Conservation (phyloP, 2,329 filamentous ascomycete genomes). For the Verticillium albo-atrum region DNA sequence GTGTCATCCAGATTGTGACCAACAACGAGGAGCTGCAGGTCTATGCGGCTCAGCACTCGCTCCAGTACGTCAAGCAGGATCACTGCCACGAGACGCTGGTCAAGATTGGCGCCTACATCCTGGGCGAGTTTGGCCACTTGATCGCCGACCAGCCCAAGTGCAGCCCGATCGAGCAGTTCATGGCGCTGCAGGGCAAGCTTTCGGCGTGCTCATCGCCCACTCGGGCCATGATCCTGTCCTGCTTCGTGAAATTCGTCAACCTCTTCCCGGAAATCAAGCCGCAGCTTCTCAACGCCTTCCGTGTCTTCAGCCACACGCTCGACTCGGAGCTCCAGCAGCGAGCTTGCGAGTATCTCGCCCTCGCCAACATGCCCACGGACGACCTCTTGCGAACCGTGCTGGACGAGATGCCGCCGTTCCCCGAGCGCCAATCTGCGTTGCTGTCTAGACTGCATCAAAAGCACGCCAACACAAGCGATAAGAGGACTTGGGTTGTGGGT, state of each 20-base stretch:
- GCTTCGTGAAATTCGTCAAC: constrained; percentile 97
- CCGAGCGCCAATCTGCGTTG: constrained; percentile 86
- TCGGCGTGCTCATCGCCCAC: constrained; percentile 84
- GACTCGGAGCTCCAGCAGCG: constrained; percentile 95
- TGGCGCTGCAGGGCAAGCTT: constrained; percentile 88
- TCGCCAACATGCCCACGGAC: constrained; percentile 82
- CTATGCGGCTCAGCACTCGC: constrained; percentile 88
- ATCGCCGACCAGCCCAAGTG: constrained; percentile 89
- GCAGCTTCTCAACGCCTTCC: constrained; percentile 85
- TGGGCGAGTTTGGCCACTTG: constrained; percentile 95
- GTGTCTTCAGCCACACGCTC: constrained; percentile 86
- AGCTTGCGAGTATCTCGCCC: constrained; percentile 87
- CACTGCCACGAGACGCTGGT: constrained; percentile 96
- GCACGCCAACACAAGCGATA: constrained; percentile 87
- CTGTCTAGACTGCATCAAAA: constrained; percentile 92
- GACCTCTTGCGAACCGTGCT: constrained; percentile 90
- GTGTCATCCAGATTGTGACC: constrained; percentile 96
- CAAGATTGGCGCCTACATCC: constrained; percentile 93
- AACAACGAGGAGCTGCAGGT: constrained; percentile 98
- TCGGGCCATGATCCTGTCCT: constrained; percentile 88
- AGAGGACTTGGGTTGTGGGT: constrained; percentile 96
- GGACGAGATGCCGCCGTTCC: constrained; percentile 98
- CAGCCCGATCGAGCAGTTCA: constrained; percentile 94
- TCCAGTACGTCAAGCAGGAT: constrained; percentile 88
- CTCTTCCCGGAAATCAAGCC: constrained; percentile 98